A percentile compares a stretch with the other conserved stretches of the same genome.
These are phyloP conservation scores for Pseudopithomyces maydicus DNA, from an alignment of 2,329 filamentous ascomycete species.

Conservation along the genomic window DNA sequence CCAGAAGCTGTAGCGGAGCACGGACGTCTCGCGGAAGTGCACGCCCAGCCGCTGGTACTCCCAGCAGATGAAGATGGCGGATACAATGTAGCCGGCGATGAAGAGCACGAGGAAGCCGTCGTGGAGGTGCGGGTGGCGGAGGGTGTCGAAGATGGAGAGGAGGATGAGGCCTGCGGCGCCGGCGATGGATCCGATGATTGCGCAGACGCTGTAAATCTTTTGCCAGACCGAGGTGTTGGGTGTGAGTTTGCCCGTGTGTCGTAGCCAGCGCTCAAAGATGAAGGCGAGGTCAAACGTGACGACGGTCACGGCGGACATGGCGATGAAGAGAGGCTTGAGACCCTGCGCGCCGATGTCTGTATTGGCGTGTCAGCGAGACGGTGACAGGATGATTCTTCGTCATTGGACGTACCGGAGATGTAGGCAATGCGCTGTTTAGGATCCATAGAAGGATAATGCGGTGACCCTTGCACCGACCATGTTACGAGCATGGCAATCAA, in stretches of 20 bases:
- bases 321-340: conserved; percentile 79
- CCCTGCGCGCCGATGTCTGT: conserved; percentile 62
- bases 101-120: conserved; percentile 81
- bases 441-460: conserved; percentile 66
- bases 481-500: conserved; percentile 72
- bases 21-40: conserved; percentile 74
- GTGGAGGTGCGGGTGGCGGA: conserved; percentile 70
- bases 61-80: conserved; percentile 85
- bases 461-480: conserved; percentile 67
- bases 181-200: conserved; percentile 70
- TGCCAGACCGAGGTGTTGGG: conserved; percentile 71
- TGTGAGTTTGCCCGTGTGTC: conserved; percentile 78
- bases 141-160: conserved; percentile 83
- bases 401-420: conserved; percentile 65
- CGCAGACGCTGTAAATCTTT: conserved; percentile 65
- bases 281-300: conserved; percentile 83
- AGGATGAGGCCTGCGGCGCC: conserved; percentile 83
- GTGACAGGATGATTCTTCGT: neutral
- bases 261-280: conserved; percentile 79
- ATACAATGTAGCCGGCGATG: conserved; percentile 82
- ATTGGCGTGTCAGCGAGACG: conserved; percentile 28
- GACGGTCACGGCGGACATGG: conserved; percentile 72
- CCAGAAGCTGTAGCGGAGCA: conserved; percentile 82
- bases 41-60: conserved; percentile 87
- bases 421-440: conserved; percentile 67